phyloP scores from a whole-genome alignment of 371 early-diverging fungal species.

The Mucor saturninus region DNA sequence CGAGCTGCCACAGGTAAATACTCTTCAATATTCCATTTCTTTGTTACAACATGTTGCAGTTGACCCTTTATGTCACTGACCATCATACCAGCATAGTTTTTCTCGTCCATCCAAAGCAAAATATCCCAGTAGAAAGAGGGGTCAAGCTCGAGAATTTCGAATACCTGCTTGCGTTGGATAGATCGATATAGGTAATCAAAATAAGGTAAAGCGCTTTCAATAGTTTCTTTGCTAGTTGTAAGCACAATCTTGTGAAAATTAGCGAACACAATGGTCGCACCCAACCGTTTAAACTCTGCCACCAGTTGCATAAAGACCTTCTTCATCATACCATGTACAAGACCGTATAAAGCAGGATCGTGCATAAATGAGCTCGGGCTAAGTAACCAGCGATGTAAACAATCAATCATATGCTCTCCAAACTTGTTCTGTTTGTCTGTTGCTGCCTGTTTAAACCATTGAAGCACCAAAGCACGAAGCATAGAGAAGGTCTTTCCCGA shows the following conservation, averaged over 20 bases:
- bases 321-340: slow-evolving; percentile 87
- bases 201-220: slow-evolving; percentile 76
- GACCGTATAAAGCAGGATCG: slow-evolving; percentile 81
- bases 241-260: slow-evolving; percentile 82
- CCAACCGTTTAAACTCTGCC: slow-evolving; percentile 78
- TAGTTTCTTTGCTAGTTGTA: slow-evolving; percentile 76
- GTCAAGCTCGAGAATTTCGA: slow-evolving; percentile 71
- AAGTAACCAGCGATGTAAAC: slow-evolving; percentile 90
- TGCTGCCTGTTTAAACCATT: slow-evolving; percentile 69
- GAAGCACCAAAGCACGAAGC: slow-evolving; percentile 77
- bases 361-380: slow-evolving; percentile 75
- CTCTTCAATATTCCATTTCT: slow-evolving; percentile 88
- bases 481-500: slow-evolving; percentile 74
- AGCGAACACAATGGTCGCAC: slow-evolving; percentile 80
- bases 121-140: slow-evolving; percentile 76
- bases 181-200: slow-evolving; percentile 73
- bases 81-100: slow-evolving; percentile 85
- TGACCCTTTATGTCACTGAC: background rate
- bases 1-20: slow-evolving; percentile 82
- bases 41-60: slow-evolving; percentile 12
- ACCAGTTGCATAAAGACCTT: slow-evolving; percentile 85
- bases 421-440: slow-evolving; percentile 8
- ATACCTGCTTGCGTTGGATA: slow-evolving; percentile 73
- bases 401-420: slow-evolving; percentile 76
- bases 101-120: slow-evolving; percentile 92